These are phyloP conservation scores for Erysiphe neolycopersici DNA, from an alignment of 2,329 filamentous ascomycete genomes.

Conservation along the genomic window DNA sequence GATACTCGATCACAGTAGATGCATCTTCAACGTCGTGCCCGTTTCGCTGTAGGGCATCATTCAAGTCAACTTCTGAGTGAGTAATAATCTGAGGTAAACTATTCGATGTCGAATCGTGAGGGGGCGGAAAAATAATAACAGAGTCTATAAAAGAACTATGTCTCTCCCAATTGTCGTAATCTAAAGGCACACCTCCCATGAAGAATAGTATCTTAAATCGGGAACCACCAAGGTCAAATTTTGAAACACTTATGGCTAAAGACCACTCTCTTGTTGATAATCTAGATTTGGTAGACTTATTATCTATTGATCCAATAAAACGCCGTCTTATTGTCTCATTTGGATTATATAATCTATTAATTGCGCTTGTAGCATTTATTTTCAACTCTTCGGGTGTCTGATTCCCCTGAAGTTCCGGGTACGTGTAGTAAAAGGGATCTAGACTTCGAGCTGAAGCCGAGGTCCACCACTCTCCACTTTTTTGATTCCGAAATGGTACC, in stretches of 20 bases:
- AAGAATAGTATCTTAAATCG: slow-evolving; percentile 8
- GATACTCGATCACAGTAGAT: slow-evolving; percentile 2
- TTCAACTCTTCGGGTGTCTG: slow-evolving; percentile 25
- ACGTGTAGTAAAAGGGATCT: slow-evolving; percentile 9
- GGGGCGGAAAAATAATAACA: slow-evolving; percentile 8
- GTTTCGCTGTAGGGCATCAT: slow-evolving; percentile 1
- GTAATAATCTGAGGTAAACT: slow-evolving; percentile 2
- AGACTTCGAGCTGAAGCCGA: slow-evolving; percentile 3
- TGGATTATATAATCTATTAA: slow-evolving; percentile 24
- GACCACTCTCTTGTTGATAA: slow-evolving; percentile 6
- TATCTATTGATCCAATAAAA: not conserved
- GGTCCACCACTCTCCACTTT: slow-evolving; percentile 8
- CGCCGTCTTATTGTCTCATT: slow-evolving; percentile 1
- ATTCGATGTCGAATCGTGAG: slow-evolving; percentile 1
- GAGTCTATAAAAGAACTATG: slow-evolving; percentile 4
- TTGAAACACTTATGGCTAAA: slow-evolving; percentile 5
- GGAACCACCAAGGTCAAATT: slow-evolving; percentile 8
- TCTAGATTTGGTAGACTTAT: not conserved
- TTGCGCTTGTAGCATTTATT: slow-evolving; percentile 32
- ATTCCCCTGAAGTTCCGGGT: slow-evolving; percentile 15
- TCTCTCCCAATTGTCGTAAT: slow-evolving; percentile 6
- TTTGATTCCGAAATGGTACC: slow-evolving; percentile 9
- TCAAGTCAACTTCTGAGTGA: slow-evolving; percentile 7
- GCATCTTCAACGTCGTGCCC: slow-evolving; percentile 3
- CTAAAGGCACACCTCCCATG: slow-evolving; percentile 6